Percentiles rank a stretch among this genome's conserved stretches.
phyloP scores from a whole-genome alignment of 2,329 filamentous ascomycete species.

The Leptographium procerum region DNA sequence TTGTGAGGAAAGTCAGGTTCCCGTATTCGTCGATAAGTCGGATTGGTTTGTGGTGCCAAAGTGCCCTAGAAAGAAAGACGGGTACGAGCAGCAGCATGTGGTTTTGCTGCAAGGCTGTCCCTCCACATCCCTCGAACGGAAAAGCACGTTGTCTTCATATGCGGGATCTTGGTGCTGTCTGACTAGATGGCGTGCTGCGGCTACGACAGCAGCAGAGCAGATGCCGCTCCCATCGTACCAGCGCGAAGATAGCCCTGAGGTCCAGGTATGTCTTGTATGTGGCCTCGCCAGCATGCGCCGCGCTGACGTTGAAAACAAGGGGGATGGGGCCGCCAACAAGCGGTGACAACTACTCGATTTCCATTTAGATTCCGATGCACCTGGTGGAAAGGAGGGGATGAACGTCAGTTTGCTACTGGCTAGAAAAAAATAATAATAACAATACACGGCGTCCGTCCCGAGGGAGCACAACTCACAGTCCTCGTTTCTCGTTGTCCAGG shows the following conservation, averaged over 20 bases:
- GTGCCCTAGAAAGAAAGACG: slow-evolving; percentile 26
- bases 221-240: background rate
- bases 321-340: slow-evolving; percentile 1
- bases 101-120: background rate
- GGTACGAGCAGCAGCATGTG: slow-evolving; percentile 40
- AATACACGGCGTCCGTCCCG: too few relatives aligned
- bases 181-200: background rate
- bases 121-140: background rate
- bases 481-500: background rate
- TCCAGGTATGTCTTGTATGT: background rate
- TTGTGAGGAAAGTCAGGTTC: too few relatives aligned
- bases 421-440: too few relatives aligned
- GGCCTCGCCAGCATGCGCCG: background rate
- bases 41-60: slow-evolving; percentile 1
- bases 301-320: background rate
- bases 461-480: background rate
- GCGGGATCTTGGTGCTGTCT: background rate
- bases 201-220: background rate
- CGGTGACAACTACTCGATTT: background rate
- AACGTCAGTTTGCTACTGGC: background rate
- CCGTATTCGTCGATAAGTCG: slow-evolving; percentile 43
- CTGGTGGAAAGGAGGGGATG: background rate
- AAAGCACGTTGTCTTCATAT: background rate
- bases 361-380: slow-evolving; percentile 1
- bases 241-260: background rate